Conservation (phyloP, 306 rosid species). For the Hippophae tibetana region DNA sequence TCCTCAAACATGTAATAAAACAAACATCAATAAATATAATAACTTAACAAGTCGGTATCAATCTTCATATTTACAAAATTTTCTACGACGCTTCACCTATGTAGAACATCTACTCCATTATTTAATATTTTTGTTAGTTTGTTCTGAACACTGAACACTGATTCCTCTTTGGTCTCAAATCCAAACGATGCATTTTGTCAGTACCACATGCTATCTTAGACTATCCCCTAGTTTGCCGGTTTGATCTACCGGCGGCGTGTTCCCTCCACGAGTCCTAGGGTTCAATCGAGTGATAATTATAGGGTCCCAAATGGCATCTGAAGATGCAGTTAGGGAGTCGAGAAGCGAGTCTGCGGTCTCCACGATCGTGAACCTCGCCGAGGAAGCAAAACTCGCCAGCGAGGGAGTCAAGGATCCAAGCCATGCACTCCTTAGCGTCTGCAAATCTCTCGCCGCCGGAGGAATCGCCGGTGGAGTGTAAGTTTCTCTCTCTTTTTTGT, state of each 20-base stretch:
- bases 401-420: constrained; percentile 39
- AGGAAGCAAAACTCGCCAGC: constrained; percentile 32
- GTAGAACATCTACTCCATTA: no score
- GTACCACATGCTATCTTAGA: no score
- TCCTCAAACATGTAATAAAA: no score
- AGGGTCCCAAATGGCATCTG: constrained; percentile 39
- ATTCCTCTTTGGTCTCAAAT: no score
- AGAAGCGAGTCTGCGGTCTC: constrained; percentile 29
- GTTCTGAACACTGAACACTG: no score
- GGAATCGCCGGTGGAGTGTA: constrained; percentile 76
- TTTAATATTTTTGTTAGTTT: no score
- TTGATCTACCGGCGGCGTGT: constrained; percentile 1
- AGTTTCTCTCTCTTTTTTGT: constrained; percentile 14
- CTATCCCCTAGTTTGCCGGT: no score
- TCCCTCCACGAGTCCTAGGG: constrained; percentile 1
- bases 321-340: constrained; percentile 25
- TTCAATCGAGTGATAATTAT: constrained; percentile 4
- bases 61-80: no score
- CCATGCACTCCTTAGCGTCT: constrained; percentile 34
- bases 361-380: constrained; percentile 35
- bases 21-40: no score
- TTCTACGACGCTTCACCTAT: no score
- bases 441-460: constrained; percentile 63
- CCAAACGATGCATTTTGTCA: no score
- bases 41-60: no score